A percentile compares a stretch with the other conserved stretches of the same genome.
Conservation (phyloP, 2,329 filamentous ascomycete genomes). For the Colletotrichum paranaense region DNA sequence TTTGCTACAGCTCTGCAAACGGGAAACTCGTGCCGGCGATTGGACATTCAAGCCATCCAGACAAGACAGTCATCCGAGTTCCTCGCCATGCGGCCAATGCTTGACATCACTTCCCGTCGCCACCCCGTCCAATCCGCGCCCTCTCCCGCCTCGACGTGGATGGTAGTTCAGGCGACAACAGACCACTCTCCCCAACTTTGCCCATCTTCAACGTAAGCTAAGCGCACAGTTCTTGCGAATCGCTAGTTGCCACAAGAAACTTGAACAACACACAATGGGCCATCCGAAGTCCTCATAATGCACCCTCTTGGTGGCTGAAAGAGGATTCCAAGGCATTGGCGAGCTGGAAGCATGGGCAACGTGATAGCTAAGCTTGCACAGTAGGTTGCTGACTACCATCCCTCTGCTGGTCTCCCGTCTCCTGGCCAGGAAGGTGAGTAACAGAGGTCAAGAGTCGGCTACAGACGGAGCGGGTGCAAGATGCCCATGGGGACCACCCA, state of each 20-base stretch:
- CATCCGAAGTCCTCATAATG: constrained; percentile 7
- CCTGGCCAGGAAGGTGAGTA: not conserved
- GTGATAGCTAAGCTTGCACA: not conserved
- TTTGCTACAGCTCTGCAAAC: not conserved
- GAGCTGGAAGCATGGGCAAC: not conserved
- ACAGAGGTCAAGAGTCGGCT: not conserved
- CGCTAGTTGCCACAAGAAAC: constrained; percentile 3
- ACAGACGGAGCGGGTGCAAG: not conserved
- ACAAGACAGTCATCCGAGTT: not conserved
- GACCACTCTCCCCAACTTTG: constrained; percentile 15
- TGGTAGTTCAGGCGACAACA: constrained; percentile 19
- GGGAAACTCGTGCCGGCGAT: not conserved
- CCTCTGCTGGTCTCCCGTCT: constrained; percentile 8
- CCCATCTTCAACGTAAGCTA: not conserved
- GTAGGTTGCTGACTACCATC: not conserved
- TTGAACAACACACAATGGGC: constrained; percentile 3
- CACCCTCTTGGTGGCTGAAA: not conserved
- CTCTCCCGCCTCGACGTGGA: not conserved
- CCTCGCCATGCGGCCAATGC: not conserved
- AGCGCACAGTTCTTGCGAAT: not conserved
- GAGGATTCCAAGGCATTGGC: not conserved
- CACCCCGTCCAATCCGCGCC: constrained; percentile 17
- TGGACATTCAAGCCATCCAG: not conserved
- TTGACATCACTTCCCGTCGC: not conserved
- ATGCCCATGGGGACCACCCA: not conserved